These are phyloP conservation scores for Coffea eugenioides DNA, from an alignment of 257 asterid genomes.

Conservation along the genomic window DNA sequence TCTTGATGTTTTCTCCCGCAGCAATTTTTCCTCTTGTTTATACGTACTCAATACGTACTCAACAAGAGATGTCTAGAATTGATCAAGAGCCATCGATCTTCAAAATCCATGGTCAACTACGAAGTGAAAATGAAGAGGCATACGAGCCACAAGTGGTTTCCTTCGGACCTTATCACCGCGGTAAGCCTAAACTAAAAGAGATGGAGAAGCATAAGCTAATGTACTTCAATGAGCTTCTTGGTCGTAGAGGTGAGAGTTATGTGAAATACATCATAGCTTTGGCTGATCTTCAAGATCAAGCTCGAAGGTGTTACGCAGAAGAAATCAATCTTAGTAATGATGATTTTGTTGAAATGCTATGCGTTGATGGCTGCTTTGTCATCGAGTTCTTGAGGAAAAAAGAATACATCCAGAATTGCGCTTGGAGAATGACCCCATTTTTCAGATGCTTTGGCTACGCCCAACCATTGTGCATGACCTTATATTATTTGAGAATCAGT, in stretches of 20 bases:
- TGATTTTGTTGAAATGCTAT: conserved; percentile 3
- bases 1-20: no score
- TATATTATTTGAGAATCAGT: conserved; percentile 1
- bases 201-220: conserved; percentile 36
- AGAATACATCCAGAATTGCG: no score
- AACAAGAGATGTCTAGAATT: background rate
- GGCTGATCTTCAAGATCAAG: conserved; percentile 1
- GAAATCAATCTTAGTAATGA: background rate
- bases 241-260: conserved; percentile 11
- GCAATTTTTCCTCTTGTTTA: no score
- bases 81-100: no score
- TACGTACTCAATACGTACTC: no score
- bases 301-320: background rate
- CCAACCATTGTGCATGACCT: background rate
- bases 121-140: background rate
- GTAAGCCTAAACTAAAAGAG: conserved; percentile 18
- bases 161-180: conserved; percentile 43
- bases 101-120: background rate
- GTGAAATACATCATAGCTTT: conserved; percentile 22
- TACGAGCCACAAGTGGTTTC: conserved; percentile 40
- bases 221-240: conserved; percentile 27
- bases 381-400: background rate
- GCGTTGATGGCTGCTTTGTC: conserved; percentile 8
- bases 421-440: background rate
- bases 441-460: background rate